These are phyloP conservation scores for Sporobolomyces pararoseus DNA, from an alignment of 768 basidiomycete species.

Conservation along the genomic window DNA sequence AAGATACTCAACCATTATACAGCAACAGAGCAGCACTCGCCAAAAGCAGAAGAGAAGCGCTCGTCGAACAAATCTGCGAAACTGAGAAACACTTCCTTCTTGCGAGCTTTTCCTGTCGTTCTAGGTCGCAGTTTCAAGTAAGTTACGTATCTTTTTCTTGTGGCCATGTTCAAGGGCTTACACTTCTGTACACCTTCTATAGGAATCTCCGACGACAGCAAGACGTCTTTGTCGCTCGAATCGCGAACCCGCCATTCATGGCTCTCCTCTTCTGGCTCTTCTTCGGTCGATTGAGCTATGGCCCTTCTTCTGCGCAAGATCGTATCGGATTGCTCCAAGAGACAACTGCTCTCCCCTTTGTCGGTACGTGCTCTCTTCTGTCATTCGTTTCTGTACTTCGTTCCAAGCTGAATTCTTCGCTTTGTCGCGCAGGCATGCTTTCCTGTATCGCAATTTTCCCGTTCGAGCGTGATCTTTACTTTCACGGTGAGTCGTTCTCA, in stretches of 20 bases:
- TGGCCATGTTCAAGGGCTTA: too few species aligned
- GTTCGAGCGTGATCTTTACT: conserved; percentile 52
- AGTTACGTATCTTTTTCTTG: background rate
- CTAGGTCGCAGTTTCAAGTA: conserved; percentile 36
- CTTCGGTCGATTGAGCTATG: conserved; percentile 38
- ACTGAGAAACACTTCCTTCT: conserved; percentile 18
- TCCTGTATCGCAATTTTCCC: conserved; percentile 53
- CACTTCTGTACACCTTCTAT: background rate
- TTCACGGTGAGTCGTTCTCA: conserved; percentile 45
- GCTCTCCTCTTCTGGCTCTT: conserved; percentile 43
- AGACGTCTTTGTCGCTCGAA: conserved; percentile 39
- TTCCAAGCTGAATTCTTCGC: background rate
- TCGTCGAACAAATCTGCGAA: conserved; percentile 1
- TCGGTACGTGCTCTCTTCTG: conserved; percentile 5
- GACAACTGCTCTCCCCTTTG: conserved; percentile 37
- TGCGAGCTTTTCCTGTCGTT: conserved; percentile 41
- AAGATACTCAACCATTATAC: conserved; percentile 30
- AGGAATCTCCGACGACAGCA: conserved; percentile 43
- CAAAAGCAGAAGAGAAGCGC: too few species aligned
- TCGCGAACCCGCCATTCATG: conserved; percentile 41
- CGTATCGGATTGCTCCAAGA: conserved; percentile 43
- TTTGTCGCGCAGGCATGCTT: conserved; percentile 45
- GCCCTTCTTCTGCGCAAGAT: conserved; percentile 32
- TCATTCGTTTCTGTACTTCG: too few species aligned
- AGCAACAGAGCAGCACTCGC: background rate